A percentile compares a stretch with the other conserved stretches of the same genome.
Evolutionary conservation across 106 monocot species (phyloP).

Genomic region (Dendrobium nobile): DNA sequence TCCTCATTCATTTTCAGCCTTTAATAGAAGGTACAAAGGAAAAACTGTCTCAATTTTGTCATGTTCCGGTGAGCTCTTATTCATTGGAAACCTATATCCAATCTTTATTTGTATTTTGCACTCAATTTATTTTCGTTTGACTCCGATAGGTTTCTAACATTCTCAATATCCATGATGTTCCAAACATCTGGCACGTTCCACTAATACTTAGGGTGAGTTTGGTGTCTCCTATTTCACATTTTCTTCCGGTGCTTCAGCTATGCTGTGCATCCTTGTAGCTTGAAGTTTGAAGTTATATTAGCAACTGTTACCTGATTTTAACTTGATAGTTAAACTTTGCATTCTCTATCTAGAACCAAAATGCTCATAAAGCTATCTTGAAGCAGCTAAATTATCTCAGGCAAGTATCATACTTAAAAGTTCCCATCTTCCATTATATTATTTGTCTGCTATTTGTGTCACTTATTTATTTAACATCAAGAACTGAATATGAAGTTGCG

Average conservation of each 20-base stretch:
- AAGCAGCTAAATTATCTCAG: constrained; percentile 57
- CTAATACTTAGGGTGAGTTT: constrained; percentile 52
- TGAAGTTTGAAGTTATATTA: not conserved
- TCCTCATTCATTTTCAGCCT: constrained; percentile 33
- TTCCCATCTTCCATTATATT: constrained; percentile 1
- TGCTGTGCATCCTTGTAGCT: not conserved
- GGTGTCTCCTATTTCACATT: not conserved
- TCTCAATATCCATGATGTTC: constrained; percentile 77
- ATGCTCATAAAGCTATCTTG: constrained; percentile 58
- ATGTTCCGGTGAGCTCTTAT: constrained; percentile 53
- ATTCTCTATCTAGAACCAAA: constrained; percentile 51
- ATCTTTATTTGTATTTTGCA: not conserved
- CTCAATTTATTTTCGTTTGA: not conserved
- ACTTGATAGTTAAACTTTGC: constrained; percentile 10
- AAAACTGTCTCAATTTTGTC: constrained; percentile 75
- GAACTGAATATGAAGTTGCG: not conserved
- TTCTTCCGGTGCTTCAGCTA: no score
- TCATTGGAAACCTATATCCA: not conserved
- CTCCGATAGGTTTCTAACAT: constrained; percentile 44
- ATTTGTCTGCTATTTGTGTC: not conserved
- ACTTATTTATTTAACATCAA: not conserved
- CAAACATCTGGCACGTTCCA: constrained; percentile 75
- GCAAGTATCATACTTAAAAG: constrained; percentile 19
- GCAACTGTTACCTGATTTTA: not conserved
- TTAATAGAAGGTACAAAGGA: constrained; percentile 43